These are phyloP conservation scores for Pochonia chlamydosporia DNA, from an alignment of 2,329 filamentous ascomycete genomes.

Conservation along the genomic window DNA sequence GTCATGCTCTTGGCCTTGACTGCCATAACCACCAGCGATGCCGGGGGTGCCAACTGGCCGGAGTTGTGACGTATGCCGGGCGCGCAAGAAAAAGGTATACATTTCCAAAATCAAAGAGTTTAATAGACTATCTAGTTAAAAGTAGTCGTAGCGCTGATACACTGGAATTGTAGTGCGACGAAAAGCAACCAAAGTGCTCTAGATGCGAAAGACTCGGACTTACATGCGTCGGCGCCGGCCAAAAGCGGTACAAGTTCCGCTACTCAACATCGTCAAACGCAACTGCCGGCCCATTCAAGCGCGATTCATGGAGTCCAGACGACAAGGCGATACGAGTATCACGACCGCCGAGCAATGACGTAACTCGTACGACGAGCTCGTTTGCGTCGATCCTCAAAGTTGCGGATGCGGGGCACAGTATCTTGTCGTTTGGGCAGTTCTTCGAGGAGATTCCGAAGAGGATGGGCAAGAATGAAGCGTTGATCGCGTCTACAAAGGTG, in stretches of 20 bases:
- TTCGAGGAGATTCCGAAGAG: slow-evolving; percentile 2
- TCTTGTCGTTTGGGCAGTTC: slow-evolving; percentile 1
- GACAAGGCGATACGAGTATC: background rate
- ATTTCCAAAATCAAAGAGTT: too few relatives aligned
- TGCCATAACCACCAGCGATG: background rate
- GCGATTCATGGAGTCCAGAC: background rate
- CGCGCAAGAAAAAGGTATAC: slow-evolving; percentile 3
- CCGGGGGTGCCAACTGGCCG: background rate
- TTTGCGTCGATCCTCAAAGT: slow-evolving; percentile 1
- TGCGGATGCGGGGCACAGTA: background rate
- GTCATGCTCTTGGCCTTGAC: too few relatives aligned
- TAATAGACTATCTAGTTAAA: too few relatives aligned
- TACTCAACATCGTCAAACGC: background rate
- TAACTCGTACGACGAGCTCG: background rate
- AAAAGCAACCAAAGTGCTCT: slow-evolving; percentile 2
- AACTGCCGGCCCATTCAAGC: background rate
- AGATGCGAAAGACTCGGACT: background rate
- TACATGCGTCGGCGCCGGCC: background rate
- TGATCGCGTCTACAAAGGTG: background rate
- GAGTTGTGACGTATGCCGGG: slow-evolving; percentile 3
- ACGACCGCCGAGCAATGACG: background rate
- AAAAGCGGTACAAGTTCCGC: slow-evolving; percentile 2
- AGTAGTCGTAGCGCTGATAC: background rate
- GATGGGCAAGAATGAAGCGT: background rate
- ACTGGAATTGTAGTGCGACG: background rate